Evolutionary conservation across 345 rosid genomes (phyloP).

Genomic region (Fremontodendron californicum): DNA sequence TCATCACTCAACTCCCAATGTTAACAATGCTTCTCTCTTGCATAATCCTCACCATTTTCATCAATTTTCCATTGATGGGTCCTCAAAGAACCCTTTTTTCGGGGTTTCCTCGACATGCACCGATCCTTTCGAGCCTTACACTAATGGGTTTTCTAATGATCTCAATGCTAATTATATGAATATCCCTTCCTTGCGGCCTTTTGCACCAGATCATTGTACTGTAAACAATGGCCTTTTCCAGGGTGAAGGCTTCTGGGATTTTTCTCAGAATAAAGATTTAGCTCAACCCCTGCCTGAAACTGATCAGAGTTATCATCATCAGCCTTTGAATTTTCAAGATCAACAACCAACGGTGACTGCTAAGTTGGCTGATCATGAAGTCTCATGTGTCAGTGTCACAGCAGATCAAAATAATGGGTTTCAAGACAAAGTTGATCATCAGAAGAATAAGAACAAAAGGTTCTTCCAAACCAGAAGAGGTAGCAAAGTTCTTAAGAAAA

Average conservation of each 20-base stretch:
- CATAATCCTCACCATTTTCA: constrained; percentile 16
- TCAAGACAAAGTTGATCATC: constrained; percentile 15
- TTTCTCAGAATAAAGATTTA: not conserved
- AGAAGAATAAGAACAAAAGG: constrained; percentile 23
- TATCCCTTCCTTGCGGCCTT: not conserved
- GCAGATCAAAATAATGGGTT: constrained; percentile 16
- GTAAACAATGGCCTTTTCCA: constrained; percentile 16
- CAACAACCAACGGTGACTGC: not conserved
- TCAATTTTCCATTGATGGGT: constrained; percentile 15
- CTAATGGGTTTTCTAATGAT: not conserved
- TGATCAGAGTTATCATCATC: not conserved
- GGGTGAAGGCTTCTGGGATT: constrained; percentile 12
- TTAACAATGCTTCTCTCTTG: not conserved
- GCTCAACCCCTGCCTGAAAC: not conserved
- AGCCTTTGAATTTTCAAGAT: not conserved
- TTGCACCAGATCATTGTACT: not conserved
- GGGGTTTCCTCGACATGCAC: constrained; percentile 18
- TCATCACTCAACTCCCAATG: not conserved
- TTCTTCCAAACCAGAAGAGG: constrained; percentile 18
- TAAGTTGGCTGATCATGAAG: constrained; percentile 19
- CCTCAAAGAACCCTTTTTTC: constrained; percentile 14
- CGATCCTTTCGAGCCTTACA: constrained; percentile 9
- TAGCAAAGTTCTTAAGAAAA: constrained; percentile 24
- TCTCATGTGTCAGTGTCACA: constrained; percentile 18
- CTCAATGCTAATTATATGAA: constrained; percentile 12